Percentiles rank a stretch among this genome's conserved stretches.
phyloP scores from a whole-genome alignment of 2,329 filamentous ascomycete species.

The Diaporthe helianthi region DNA sequence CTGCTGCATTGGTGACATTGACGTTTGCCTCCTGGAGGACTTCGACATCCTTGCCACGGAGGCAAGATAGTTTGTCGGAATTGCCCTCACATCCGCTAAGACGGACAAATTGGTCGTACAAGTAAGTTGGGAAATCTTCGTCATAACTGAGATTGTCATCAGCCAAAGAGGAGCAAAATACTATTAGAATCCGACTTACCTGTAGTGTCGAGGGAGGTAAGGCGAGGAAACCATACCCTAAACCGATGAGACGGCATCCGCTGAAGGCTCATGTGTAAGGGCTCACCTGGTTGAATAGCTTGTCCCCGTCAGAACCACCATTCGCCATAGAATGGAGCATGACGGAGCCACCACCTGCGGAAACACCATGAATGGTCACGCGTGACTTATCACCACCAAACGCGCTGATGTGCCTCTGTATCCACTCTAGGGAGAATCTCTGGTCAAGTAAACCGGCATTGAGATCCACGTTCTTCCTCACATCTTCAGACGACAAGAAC shows the following conservation, averaged over 20 bases:
- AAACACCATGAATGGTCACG: constrained; percentile 2
- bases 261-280: fast-evolving
- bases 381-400: neutral
- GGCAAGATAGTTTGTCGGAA: neutral
- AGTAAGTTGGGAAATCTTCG: neutral
- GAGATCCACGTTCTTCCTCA: neutral
- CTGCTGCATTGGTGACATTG: constrained; percentile 3
- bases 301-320: neutral
- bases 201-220: neutral
- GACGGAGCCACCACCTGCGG: constrained; percentile 4
- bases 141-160: neutral
- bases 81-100: neutral
- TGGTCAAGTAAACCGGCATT: constrained; percentile 1
- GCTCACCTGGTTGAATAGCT: neutral
- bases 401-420: neutral
- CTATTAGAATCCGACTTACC: neutral
- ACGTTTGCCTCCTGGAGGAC: neutral
- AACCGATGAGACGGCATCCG: neutral
- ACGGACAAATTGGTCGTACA: neutral
- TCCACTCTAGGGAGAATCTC: constrained; percentile 2
- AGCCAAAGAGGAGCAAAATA: neutral
- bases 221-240: neutral
- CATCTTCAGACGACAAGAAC: constrained; percentile 8
- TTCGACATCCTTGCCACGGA: neutral
- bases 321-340: constrained; percentile 8